Percentiles rank a stretch among this genome's conserved stretches.
These are phyloP conservation scores for Boletus rex-veris DNA, from an alignment of 768 basidiomycete genomes.

Conservation along the genomic window DNA sequence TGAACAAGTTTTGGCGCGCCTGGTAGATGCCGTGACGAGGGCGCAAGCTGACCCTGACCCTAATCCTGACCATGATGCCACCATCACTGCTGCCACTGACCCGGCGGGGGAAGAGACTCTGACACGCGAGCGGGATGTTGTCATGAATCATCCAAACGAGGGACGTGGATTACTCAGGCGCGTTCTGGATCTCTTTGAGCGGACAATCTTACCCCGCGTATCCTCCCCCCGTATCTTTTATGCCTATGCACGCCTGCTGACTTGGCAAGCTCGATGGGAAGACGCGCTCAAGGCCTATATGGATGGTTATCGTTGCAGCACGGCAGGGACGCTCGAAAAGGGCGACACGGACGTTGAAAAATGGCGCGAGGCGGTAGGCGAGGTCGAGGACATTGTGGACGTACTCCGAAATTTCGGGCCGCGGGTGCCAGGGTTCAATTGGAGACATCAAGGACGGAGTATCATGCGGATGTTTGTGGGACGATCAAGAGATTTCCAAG, in stretches of 20 bases:
- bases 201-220: constrained; percentile 76
- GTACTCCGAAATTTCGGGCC: constrained; percentile 82
- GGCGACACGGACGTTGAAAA: constrained; percentile 64
- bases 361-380: constrained; percentile 74
- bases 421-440: constrained; percentile 55
- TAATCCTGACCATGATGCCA: constrained; percentile 22
- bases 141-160: constrained; percentile 49
- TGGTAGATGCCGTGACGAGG: constrained; percentile 83
- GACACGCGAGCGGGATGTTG: constrained; percentile 12
- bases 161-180: constrained; percentile 63
- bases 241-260: constrained; percentile 77
- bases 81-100: background rate
- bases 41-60: constrained; percentile 38
- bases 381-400: constrained; percentile 83
- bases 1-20: constrained; percentile 80
- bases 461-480: constrained; percentile 88
- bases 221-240: constrained; percentile 78
- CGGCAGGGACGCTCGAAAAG: constrained; percentile 55
- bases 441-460: constrained; percentile 85
- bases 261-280: constrained; percentile 68
- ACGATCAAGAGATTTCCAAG: constrained; percentile 81
- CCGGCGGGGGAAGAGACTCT: constrained; percentile 13
- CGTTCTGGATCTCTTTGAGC: constrained; percentile 71
- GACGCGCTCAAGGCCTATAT: constrained; percentile 81
- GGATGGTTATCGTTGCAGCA: constrained; percentile 75